Evolutionary conservation across 345 rosid species (phyloP), one percentile per base, ranked within the genome.

Genomic region (Rhodamnia rubescens): DNA sequence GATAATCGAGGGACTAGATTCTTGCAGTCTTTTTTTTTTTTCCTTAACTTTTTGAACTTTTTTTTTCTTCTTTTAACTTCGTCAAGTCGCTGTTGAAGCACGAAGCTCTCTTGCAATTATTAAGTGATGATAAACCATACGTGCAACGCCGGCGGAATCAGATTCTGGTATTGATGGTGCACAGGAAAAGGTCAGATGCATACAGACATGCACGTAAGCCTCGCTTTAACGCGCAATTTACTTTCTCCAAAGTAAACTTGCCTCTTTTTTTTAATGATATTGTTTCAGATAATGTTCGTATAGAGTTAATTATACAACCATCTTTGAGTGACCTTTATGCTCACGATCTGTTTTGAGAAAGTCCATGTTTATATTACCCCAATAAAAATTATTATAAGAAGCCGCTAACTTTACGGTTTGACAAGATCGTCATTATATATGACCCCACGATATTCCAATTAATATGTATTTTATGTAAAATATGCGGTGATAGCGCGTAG

Each of bases 131-230:
- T 69, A 18, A 69, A 36, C 78, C 78, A 69, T 32, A 69, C 78
- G 78, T 69, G 78, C 78, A 69, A 69, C 78, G 78, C 78, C 78
- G 78, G 78, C 78, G 78, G 78, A 69, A 69, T 69, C 78, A 69
- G 78, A 69, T 69, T 69, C 47, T 18, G 44, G 40, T 8, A 69
- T 69, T 69, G 40, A 69, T 69, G 47, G 78, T 40, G 78, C 47
- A 5, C 78, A 69, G 78, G 44, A 18, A 69, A 36, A 69, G 78
- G 7, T 69, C 78, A 36, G 78, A 69, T 36, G 78, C 78, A 36
- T 18, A 69, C 47, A 69, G 78, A 36, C 78, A 69, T 18, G 47
- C 47, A 69, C 78, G 78, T 69, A 69, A 69, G 78, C 78, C 14
- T 36, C 78, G 13, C 78, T 69, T 40, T 69, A 69, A 69, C 24